phyloP scores from a whole-genome alignment of 257 asterid species.

The Nicotiana obtusifolia region DNA sequence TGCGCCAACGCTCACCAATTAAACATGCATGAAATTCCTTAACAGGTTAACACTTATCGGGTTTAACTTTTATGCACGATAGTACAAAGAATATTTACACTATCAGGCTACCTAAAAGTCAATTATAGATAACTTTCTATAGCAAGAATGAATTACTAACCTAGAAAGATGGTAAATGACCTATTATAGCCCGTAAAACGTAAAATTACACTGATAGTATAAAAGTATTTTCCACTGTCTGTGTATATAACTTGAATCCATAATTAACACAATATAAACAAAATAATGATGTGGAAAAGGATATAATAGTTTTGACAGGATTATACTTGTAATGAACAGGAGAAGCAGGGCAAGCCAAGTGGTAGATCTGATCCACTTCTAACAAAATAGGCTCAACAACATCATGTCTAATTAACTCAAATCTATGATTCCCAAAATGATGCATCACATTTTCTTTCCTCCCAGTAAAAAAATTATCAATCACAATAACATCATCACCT shows the following conservation, averaged over 20 bases:
- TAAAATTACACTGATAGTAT: no score
- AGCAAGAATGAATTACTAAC: no score
- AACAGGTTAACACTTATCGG: neutral
- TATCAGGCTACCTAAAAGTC: neutral
- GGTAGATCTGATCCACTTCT: constrained; percentile 46
- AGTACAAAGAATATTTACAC: neutral
- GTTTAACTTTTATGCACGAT: neutral
- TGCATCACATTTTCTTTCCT: constrained; percentile 42
- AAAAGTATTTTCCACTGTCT: no score
- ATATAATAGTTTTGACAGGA: constrained; percentile 41
- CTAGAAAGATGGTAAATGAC: no score
- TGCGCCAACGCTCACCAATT: no score
- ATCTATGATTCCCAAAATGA: constrained; percentile 34
- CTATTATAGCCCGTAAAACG: no score
- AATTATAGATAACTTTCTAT: no score
- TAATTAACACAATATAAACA: no score
- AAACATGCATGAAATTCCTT: neutral
- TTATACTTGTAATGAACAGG: constrained; percentile 42
- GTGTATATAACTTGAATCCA: no score
- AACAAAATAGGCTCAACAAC: constrained; percentile 43
- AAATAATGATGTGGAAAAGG: constrained; percentile 5
- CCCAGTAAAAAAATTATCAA: constrained; percentile 42
- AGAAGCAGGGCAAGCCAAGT: constrained; percentile 40
- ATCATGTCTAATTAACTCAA: constrained; percentile 35
- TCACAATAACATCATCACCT: constrained; percentile 41